Base-by-base conservation (phyloP, 352 stramenopile species). In the Pythium aristosporum region DNA sequence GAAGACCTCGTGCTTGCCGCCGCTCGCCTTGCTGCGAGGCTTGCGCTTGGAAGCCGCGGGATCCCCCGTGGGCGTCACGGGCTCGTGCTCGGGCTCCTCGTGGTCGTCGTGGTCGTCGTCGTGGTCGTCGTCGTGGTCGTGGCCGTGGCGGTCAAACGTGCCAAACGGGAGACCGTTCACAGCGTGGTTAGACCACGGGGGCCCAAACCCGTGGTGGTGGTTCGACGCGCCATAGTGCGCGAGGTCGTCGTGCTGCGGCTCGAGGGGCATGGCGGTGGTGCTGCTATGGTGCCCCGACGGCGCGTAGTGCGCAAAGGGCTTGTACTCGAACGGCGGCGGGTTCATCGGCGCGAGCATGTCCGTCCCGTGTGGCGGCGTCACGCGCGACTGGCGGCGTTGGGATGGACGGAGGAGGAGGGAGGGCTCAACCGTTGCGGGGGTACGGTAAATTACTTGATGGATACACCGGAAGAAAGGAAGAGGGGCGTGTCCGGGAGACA, bases 1-100 rank as follows among this genome's bases (percentile, higher is more conserved):
- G 51, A 91, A 95, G 47, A 89, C 68, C 28, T 79, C 66, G 34
- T 79, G 80, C 61, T 85, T 30, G 25, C 25, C 25, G 25, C 25
- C 25, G 25, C 25, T 86, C 52, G 56, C 53, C 58, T 53, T 62
- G 25, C 10, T 42, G 15, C 37, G 37, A 7, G 37, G 37, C 53
- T 82, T 87, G 61, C 74, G 81, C 65, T 80, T 75, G 51, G 56
- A 62, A n/a, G 30, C 43, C 18, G 56, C 56, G 15, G 61, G 57
- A 51, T 42, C 15, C 37, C 37, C 37, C 37, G 44, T 61, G 16
- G 61, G 51, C 42, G 44, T 61, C 30, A 60, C 52, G 16, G 52
- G 37, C n/a, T 51, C 46, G 46, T 51, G 46, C n/a, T 51, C 51
- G n/a, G 9, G 36, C 20, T 58, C 20, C 20, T 44, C 13, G 34